Evolutionary conservation across 495 filamentous ascomycete genomes (phyloP), one percentile per base, ranked within the genome.

Genomic region (Penicillium odoratum): DNA sequence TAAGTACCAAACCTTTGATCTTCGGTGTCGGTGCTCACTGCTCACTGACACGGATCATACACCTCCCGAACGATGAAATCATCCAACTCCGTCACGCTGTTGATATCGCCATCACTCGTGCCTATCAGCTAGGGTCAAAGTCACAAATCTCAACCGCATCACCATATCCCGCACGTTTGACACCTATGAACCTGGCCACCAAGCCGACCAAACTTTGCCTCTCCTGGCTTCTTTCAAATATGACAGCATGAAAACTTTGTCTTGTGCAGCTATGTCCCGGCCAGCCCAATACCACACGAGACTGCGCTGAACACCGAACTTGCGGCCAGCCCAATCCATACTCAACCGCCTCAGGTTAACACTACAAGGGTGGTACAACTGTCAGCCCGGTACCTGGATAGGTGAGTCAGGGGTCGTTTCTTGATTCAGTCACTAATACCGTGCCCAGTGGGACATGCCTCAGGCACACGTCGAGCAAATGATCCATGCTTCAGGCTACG

Each of bases 341-440:
- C 5, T 45, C 29, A 31, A 49, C 28, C 47, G 5, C 47, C 26
- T 31, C 29, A 33, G 47, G 47, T 49, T 21, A 21, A 21, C 21
- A 21, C 21, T 21, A 21, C 26, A 49, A 26, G 28, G 47, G 15
- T 49, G 26, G 28, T 31, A 10, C 26, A 33, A 16, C 47, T n/a
- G 15, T 49, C 47, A 49, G 47, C 47, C 47, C 28, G 28, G 15
- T 49, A 49, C 28, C 47, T 29, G 15, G 47, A 49, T 15, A 49
- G 25, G 47, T 49, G 15, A 49, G 47, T 49, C 26, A 49, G 26
- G 31, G 31, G 10, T 33, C 28, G 6, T 49, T 49, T 49, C 25
- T 26, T 49, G 15, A 33, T 49, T 28, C 15, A 31, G 10, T 31
- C 29, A 49, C 47, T 31, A 33, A 49, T 33, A 29, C 26, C 21